Evolutionary conservation across 192 early-diverging fungal genomes (phyloP).

Genomic region (Backusella circina): DNA sequence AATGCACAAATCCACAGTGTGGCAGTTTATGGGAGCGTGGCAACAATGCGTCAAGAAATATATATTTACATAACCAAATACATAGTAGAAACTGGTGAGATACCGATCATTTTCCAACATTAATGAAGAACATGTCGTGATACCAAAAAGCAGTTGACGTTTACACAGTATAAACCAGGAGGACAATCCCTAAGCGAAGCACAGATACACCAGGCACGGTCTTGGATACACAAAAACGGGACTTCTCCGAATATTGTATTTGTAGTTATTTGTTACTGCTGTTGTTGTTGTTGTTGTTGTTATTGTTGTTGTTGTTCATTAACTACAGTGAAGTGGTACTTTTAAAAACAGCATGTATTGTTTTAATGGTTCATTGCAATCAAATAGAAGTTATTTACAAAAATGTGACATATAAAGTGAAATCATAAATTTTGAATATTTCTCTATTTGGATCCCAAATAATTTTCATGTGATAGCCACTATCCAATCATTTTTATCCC

Average conservation of each 20-base stretch:
- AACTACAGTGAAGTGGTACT: not conserved
- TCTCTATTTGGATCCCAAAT: not conserved
- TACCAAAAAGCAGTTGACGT: too few species aligned
- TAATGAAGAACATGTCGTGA: too few species aligned
- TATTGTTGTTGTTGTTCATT: not conserved
- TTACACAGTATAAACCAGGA: not conserved
- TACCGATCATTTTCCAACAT: too few species aligned
- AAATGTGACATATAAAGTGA: not conserved
- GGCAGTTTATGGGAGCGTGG: too few species aligned
- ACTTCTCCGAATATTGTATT: not conserved
- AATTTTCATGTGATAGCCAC: not conserved
- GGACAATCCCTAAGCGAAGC: not conserved
- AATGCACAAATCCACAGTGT: too few species aligned
- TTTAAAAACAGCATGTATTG: not conserved
- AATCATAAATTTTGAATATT: not conserved
- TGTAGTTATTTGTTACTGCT: too few species aligned
- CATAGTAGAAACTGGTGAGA: too few species aligned
- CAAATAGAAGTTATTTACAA: not conserved
- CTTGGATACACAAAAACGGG: not conserved
- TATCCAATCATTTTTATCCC: not conserved
- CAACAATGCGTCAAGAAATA: too few species aligned
- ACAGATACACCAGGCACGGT: not conserved
- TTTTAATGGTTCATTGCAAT: too few species aligned
- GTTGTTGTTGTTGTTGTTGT: too few species aligned
- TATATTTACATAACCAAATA: too few species aligned